These are phyloP conservation scores for Marchantia polymorpha DNA, from an alignment of 225 moss, liverwort and hornwort species.

Conservation along the genomic window DNA sequence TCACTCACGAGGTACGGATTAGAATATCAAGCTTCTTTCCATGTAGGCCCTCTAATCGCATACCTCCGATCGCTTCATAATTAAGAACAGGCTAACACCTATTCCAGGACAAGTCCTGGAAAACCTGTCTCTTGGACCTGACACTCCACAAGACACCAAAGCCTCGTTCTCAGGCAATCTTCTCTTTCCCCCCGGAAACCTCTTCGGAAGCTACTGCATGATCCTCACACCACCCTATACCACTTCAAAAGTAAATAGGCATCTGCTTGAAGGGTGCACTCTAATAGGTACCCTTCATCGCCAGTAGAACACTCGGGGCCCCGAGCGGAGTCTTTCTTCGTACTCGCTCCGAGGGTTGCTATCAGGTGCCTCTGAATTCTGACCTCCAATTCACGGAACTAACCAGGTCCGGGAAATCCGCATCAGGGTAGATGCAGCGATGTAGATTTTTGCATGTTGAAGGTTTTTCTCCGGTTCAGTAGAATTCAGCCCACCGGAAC, in stretches of 20 bases:
- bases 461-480: not conserved
- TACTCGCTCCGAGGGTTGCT: not conserved
- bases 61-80: too few relatives aligned
- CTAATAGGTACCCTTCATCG: not conserved
- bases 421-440: not conserved
- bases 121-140: slow-evolving; percentile 13
- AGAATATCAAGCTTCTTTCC: not conserved
- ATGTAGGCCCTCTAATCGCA: not conserved
- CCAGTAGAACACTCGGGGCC: not conserved
- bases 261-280: not conserved
- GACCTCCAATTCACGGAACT: not conserved
- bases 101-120: slow-evolving; percentile 9
- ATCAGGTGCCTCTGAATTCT: too few relatives aligned
- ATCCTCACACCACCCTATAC: not conserved
- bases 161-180: slow-evolving; percentile 21
- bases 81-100: too few relatives aligned
- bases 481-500: not conserved
- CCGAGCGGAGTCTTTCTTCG: not conserved
- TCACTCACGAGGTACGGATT: not conserved
- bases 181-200: not conserved
- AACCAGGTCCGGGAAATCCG: not conserved
- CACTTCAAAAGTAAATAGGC: not conserved
- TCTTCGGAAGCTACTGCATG: not conserved
- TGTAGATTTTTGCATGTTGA: not conserved
- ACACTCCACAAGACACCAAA: not conserved